A percentile compares a stretch with the other conserved stretches of the same genome.
Evolutionary conservation across 2,329 filamentous ascomycete genomes (phyloP).

Genomic region (Tolypocladium tropicale): DNA sequence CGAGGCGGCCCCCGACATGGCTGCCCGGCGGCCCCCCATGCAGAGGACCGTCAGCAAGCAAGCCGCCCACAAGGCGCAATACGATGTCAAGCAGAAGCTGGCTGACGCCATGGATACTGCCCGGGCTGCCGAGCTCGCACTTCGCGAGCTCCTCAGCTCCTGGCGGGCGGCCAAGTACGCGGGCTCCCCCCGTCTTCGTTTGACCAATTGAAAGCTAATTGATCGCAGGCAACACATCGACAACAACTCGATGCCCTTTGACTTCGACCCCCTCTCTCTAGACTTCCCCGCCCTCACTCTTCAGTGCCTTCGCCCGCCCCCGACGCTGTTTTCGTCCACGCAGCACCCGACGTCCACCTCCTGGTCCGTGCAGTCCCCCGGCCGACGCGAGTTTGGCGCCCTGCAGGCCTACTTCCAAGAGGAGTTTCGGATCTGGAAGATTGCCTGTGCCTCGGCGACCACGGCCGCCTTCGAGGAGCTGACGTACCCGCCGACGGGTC

Average conservation of each 20-base stretch:
- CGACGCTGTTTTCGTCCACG: conserved; percentile 71
- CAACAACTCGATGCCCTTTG: conserved; percentile 48
- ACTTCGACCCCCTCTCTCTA: conserved; percentile 77
- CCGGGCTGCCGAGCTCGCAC: conserved; percentile 71
- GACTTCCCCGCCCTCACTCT: conserved; percentile 81
- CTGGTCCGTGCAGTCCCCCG: conserved; percentile 72
- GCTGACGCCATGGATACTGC: conserved; percentile 69
- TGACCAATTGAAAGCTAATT: conserved; percentile 10
- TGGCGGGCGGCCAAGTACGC: conserved; percentile 73
- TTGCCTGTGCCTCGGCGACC: conserved; percentile 38
- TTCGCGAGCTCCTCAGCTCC: conserved; percentile 73
- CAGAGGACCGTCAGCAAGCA: conserved; percentile 39
- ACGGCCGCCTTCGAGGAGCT: conserved; percentile 41
- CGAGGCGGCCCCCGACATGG: conserved; percentile 23
- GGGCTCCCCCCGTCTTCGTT: conserved; percentile 14
- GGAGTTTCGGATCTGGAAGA: conserved; percentile 57
- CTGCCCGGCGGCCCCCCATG: conserved; percentile 21
- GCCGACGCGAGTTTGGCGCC: conserved; percentile 62
- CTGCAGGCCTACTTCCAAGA: conserved; percentile 57
- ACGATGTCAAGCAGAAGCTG: conserved; percentile 53
- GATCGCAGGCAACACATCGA: conserved; percentile 41
- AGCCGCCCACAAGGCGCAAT: conserved; percentile 46
- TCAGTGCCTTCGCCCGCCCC: conserved; percentile 68
- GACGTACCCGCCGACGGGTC: conserved; percentile 32
- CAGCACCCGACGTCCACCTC: conserved; percentile 69